Base-by-base conservation (phyloP, 768 basidiomycete genomes). In the Suillus plorans region DNA sequence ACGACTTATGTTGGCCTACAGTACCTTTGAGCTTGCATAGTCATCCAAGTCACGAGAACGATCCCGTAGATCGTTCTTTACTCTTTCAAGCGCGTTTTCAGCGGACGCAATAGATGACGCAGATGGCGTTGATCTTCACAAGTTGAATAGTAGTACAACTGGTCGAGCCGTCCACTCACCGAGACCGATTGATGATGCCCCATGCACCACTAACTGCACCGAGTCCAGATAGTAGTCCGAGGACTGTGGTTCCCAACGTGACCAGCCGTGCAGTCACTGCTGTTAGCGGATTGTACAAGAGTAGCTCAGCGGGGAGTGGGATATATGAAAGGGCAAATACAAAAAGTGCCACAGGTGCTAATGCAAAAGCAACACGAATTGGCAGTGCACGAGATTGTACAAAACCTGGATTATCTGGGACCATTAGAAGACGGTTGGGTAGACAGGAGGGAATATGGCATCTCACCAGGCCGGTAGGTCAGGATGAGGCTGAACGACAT, bases 161-260 rank as follows among this genome's bases (percentile, higher is more conserved):
- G 5, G 9, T 36, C 31, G 56, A 36, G 22, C 7, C 28, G 49
- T 36, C 16, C 41, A 59, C 58, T 59, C 41, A 59, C 58, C 39
- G 58, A 59, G 58, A 59, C 28, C 39, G 5, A 13, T 9, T 63
- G 62, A 60, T 14, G 22, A 36, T 61, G 10, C 69, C 77, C 89
- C 90, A 91, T 0, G 86, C 83, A 55, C 84, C 88, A 67, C 82
- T 86, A 57, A 90, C 80, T 4, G 91, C 88, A 67, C 92, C 92
- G 66, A 92, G 89, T 0, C 93, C 93, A 0, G 92, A 92, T 6
- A 95, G 80, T 3, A 88, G 72, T 6, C 93, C 93, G n/a, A 95
- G 86, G 63, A 93, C 84, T 37, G 88, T 80, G 0, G 89, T 93
- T 3, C 93, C 93, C 25, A 94, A 76, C 22, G 93, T 89, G 22